phyloP scores from a whole-genome alignment of 1,284 basidiomycete genomes.

The Schizophyllum commune region DNA sequence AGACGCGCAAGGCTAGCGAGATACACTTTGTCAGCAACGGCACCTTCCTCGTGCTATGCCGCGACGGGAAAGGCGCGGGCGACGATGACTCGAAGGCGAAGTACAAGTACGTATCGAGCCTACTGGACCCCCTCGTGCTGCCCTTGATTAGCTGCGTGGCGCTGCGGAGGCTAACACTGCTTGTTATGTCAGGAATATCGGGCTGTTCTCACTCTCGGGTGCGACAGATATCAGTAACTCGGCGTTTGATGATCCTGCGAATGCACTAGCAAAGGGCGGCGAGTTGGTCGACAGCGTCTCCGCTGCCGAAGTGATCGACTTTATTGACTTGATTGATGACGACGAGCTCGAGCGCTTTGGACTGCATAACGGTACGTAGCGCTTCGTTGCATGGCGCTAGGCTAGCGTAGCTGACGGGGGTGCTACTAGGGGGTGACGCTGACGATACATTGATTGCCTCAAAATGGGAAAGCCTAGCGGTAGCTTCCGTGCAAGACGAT shows the following conservation, averaged over 20 bases:
- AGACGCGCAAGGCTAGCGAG: constrained; percentile 48
- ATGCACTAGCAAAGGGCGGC: constrained; percentile 46
- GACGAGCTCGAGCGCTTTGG: constrained; percentile 53
- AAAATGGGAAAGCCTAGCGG: constrained; percentile 63
- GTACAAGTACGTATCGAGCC: constrained; percentile 43
- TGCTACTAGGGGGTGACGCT: constrained; percentile 17
- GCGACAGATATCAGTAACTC: constrained; percentile 60
- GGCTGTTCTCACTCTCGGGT: constrained; percentile 46
- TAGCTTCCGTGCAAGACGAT: constrained; percentile 46
- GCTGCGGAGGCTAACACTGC: constrained; percentile 7
- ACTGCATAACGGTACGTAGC: constrained; percentile 40
- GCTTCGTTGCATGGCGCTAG: neutral
- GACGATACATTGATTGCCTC: constrained; percentile 53
- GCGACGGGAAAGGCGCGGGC: constrained; percentile 58
- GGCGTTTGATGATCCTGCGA: constrained; percentile 46
- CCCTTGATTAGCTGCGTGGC: neutral
- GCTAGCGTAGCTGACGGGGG: neutral
- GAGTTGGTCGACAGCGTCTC: constrained; percentile 40
- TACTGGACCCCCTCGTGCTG: constrained; percentile 1
- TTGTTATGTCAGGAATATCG: constrained; percentile 33
- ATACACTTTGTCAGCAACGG: constrained; percentile 45
- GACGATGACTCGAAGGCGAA: constrained; percentile 39
- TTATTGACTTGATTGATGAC: constrained; percentile 46
- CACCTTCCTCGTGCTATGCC: constrained; percentile 50
- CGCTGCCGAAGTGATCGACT: constrained; percentile 48